Conservation (phyloP, 208 protist genomes). For the Leishmania lainsoni region DNA sequence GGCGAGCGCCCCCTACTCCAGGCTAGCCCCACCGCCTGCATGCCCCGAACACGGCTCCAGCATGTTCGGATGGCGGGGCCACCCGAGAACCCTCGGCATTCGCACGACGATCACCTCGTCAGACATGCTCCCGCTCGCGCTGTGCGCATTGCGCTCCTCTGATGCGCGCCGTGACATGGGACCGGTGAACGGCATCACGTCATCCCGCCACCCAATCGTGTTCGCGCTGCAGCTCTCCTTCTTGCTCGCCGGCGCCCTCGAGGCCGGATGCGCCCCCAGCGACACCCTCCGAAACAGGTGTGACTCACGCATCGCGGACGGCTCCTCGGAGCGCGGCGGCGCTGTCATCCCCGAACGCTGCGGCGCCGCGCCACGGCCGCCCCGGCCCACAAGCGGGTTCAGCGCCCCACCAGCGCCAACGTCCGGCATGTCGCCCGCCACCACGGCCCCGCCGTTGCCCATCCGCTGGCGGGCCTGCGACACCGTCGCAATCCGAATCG, state of each 20-base stretch:
- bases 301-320: neutral
- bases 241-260: too few relatives aligned
- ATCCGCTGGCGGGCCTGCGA: neutral
- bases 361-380: neutral
- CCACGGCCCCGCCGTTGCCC: constrained; percentile 17
- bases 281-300: neutral
- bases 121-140: neutral
- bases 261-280: too few relatives aligned
- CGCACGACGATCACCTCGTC: neutral
- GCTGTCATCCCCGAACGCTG: neutral
- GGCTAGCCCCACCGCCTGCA: too few relatives aligned
- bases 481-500: neutral
- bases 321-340: neutral
- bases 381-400: neutral
- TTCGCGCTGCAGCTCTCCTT: neutral
- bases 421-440: constrained; percentile 1
- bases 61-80: too few relatives aligned
- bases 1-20: too few relatives aligned
- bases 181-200: neutral
- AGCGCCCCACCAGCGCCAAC: neutral
- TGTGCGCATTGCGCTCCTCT: neutral
- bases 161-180: neutral
- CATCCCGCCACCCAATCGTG: neutral
- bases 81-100: neutral
- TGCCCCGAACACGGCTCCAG: too few relatives aligned